These are phyloP conservation scores for Penicillium cataractarum DNA, from an alignment of 495 filamentous ascomycete species.

Conservation along the genomic window DNA sequence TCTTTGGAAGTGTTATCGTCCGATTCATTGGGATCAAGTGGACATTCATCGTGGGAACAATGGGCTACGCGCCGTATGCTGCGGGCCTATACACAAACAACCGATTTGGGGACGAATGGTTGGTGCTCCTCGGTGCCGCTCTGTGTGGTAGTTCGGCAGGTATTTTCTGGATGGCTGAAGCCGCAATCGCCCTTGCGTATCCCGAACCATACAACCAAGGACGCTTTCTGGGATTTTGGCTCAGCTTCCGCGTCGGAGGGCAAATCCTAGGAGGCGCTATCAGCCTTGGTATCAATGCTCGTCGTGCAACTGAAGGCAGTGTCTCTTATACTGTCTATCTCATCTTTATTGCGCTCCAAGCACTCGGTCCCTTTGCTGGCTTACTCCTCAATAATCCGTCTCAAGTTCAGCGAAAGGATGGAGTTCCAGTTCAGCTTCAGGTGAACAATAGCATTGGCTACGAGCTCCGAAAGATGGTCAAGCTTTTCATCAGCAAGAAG, in stretches of 20 bases:
- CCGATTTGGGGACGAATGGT: slow-evolving; percentile 64
- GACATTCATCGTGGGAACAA: slow-evolving; percentile 64
- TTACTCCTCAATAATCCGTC: slow-evolving; percentile 56
- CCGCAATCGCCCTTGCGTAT: slow-evolving; percentile 66
- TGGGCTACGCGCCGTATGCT: slow-evolving; percentile 67
- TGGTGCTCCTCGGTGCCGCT: slow-evolving; percentile 64
- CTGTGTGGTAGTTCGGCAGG: slow-evolving; percentile 67
- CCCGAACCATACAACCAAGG: slow-evolving; percentile 66
- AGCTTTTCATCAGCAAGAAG: slow-evolving; percentile 53
- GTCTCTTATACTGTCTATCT: slow-evolving; percentile 64
- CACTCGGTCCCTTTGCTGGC: slow-evolving; percentile 56
- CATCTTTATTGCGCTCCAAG: slow-evolving; percentile 65
- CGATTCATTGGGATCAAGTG: slow-evolving; percentile 65
- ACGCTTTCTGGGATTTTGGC: slow-evolving; percentile 62
- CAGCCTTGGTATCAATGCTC: slow-evolving; percentile 62
- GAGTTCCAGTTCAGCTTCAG: slow-evolving; percentile 52
- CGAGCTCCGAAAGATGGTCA: slow-evolving; percentile 56
- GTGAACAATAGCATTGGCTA: slow-evolving; percentile 49
- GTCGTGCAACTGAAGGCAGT: slow-evolving; percentile 55
- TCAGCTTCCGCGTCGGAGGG: slow-evolving; percentile 61
- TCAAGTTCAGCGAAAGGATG: slow-evolving; percentile 60
- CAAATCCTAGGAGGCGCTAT: slow-evolving; percentile 68
- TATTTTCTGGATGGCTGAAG: slow-evolving; percentile 70
- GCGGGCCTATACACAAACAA: slow-evolving; percentile 71
- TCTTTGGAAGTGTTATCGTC: slow-evolving; percentile 56